A percentile compares a stretch with the other conserved stretches of the same genome.
Evolutionary conservation across 1,284 basidiomycete species (phyloP).

Genomic region (Polyporus tsugae): DNA sequence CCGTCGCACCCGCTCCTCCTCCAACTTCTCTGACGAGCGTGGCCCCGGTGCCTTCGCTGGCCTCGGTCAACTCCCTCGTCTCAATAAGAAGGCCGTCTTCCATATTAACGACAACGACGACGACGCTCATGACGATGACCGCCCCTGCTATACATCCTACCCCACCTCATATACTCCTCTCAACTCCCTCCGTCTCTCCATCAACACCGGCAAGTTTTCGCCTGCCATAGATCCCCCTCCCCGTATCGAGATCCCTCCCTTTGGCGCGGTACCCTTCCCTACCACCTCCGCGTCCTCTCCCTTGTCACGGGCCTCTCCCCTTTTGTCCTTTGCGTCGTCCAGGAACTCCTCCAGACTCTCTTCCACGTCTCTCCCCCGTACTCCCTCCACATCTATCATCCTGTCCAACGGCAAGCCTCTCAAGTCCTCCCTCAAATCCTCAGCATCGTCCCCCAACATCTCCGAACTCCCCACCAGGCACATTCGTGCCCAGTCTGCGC

Average conservation of each 20-base stretch:
- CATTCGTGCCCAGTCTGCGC: conserved; percentile 66
- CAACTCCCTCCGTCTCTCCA: conserved; percentile 38
- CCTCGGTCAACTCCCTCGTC: conserved; percentile 58
- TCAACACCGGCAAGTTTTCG: conserved; percentile 44
- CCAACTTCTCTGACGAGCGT: conserved; percentile 53
- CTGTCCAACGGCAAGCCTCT: conserved; percentile 91
- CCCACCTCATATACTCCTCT: conserved; percentile 26
- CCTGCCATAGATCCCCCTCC: conserved; percentile 37
- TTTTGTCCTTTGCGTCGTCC: conserved; percentile 30
- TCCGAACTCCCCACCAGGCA: conserved; percentile 55
- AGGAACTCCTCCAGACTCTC: conserved; percentile 28
- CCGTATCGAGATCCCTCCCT: conserved; percentile 38
- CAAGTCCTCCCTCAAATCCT: conserved; percentile 87
- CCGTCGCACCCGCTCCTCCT: conserved; percentile 44
- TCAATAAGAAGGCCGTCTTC: conserved; percentile 46
- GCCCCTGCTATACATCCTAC: conserved; percentile 30
- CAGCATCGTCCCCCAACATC: conserved; percentile 62
- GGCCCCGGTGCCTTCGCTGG: conserved; percentile 61
- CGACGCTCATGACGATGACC: conserved; percentile 35
- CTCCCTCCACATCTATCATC: conserved; percentile 50
- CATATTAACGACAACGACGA: conserved; percentile 44
- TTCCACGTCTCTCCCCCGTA: conserved; percentile 38
- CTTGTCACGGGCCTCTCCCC: conserved; percentile 29
- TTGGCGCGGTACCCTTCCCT: conserved; percentile 46
- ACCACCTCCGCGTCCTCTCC: conserved; percentile 39